Base-by-base conservation (phyloP, 2,329 filamentous ascomycete species). In the Fusarium sp. region DNA sequence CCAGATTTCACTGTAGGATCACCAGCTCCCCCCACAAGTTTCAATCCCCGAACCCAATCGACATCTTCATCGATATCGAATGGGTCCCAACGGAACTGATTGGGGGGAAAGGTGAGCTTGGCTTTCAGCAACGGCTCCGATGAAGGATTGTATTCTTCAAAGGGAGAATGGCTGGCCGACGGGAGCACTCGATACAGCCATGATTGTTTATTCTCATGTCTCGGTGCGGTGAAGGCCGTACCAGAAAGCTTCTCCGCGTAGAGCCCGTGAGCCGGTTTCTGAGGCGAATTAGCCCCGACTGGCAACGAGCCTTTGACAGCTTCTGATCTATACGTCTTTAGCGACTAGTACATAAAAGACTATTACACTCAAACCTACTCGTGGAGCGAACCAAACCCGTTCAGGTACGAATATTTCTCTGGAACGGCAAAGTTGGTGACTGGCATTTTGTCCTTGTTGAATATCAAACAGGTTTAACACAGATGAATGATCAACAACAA, bases 81-180 rank as follows among this genome's bases (percentile, higher is more conserved):
- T 0, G 83, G 91, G 68, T 91, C 88, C 92, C 92, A 96, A 62
- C 91, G 85, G 13, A 95, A 80, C 76, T 95, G 92, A 69, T 94
- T 93, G 0, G 92, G 92, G 6, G 76, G 72, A 58, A 72, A 74
- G 55, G 73, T 72, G 5, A 77, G 46, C 38, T 66, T 60, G 2
- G 81, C 39, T 6, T 64, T 62, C 2, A 69, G 44, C 3, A 54
- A 39, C 1, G 53, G 34, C 3, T 48, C 39, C 6, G 46, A 31
- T 0, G 36, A 10, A 7, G 55, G 39, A 1, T 10, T 42, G 6
- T 64, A 61, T 2, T 35, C 64, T 11, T 61, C 53, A 19, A 80
- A 90, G 73, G 74, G 83, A 7, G 78, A 76, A 61, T 91, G 86
- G 0, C 85, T 80, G 38, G 86, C 85, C 0, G 87, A 85, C 0